phyloP scores from a whole-genome alignment of 306 rosid species.

The Trifolium subterraneum region DNA sequence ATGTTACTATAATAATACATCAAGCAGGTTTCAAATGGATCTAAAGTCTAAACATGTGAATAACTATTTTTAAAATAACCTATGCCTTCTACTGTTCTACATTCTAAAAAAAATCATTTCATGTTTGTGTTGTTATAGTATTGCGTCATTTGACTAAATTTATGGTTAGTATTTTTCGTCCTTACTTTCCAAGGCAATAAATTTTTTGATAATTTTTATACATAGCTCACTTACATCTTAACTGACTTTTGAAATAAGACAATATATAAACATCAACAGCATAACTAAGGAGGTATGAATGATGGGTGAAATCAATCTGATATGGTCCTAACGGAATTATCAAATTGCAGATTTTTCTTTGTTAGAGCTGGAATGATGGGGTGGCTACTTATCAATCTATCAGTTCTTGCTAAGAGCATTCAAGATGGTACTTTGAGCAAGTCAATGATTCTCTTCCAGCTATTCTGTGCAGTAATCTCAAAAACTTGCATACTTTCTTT shows the following conservation, averaged over 20 bases:
- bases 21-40: background rate
- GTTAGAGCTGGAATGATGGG: slow-evolving; percentile 99
- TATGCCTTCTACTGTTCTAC: background rate
- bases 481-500: slow-evolving; percentile 36
- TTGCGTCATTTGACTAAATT: slow-evolving; percentile 27
- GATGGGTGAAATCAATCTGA: slow-evolving; percentile 30
- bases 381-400: slow-evolving; percentile 87
- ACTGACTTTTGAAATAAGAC: slow-evolving; percentile 24
- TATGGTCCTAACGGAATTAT: slow-evolving; percentile 30
- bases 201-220: background rate
- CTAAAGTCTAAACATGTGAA: slow-evolving; percentile 10
- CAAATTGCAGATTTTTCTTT: slow-evolving; percentile 84
- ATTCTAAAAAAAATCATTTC: background rate
- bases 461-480: slow-evolving; percentile 74
- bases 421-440: slow-evolving; percentile 63
- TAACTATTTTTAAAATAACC: background rate
- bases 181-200: slow-evolving; percentile 4
- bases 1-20: background rate
- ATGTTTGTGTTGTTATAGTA: background rate
- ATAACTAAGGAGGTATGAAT: background rate
- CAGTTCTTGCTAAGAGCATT: slow-evolving; percentile 74
- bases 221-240: slow-evolving; percentile 16
- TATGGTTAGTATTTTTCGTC: slow-evolving; percentile 16
- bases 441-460: slow-evolving; percentile 90
- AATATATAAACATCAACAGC: slow-evolving; percentile 13